Evolutionary conservation across 1,139 yeast species (phyloP).

Genomic region (Casaregolazyma lundiana): DNA sequence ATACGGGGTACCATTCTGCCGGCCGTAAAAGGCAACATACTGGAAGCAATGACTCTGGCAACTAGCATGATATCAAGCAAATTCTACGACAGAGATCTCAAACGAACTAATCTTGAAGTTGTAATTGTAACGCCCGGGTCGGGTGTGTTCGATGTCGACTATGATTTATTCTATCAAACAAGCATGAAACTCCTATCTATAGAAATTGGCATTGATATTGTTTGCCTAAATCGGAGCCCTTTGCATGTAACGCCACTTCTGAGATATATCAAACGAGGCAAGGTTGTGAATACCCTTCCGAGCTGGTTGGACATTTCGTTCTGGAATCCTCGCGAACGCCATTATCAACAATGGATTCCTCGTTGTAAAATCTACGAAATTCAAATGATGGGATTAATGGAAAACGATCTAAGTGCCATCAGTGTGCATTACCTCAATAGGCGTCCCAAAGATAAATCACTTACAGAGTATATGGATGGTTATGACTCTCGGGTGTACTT

Average conservation of each 20-base stretch:
- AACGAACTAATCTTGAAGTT: slow-evolving; percentile 83
- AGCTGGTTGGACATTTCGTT: slow-evolving; percentile 93
- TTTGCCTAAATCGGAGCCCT: slow-evolving; percentile 88
- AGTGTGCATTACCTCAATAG: slow-evolving; percentile 50
- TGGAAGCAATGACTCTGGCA: slow-evolving; percentile 85
- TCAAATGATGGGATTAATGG: slow-evolving; percentile 98
- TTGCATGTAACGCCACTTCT: slow-evolving; percentile 87
- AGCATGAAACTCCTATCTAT: slow-evolving; percentile 69
- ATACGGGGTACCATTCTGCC: slow-evolving; percentile 54
- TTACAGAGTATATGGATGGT: slow-evolving; percentile 51
- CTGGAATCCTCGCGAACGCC: slow-evolving; percentile 50
- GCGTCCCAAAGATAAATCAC: slow-evolving; percentile 27
- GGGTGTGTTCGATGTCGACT: slow-evolving; percentile 89
- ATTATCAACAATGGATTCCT: slow-evolving; percentile 75
- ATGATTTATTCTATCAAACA: slow-evolving; percentile 67
- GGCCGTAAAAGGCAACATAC: slow-evolving; percentile 79
- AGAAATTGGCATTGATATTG: slow-evolving; percentile 83
- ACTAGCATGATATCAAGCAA: slow-evolving; percentile 74
- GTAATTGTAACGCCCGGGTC: slow-evolving; percentile 87
- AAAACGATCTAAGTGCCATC: slow-evolving; percentile 69
- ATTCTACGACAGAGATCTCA: slow-evolving; percentile 76
- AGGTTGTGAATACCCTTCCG: slow-evolving; percentile 73
- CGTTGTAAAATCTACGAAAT: slow-evolving; percentile 89
- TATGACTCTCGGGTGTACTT: slow-evolving; percentile 48
- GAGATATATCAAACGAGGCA: slow-evolving; percentile 43